Conservation (phyloP, 805 yeast genomes). For the Starmera amethionina region DNA sequence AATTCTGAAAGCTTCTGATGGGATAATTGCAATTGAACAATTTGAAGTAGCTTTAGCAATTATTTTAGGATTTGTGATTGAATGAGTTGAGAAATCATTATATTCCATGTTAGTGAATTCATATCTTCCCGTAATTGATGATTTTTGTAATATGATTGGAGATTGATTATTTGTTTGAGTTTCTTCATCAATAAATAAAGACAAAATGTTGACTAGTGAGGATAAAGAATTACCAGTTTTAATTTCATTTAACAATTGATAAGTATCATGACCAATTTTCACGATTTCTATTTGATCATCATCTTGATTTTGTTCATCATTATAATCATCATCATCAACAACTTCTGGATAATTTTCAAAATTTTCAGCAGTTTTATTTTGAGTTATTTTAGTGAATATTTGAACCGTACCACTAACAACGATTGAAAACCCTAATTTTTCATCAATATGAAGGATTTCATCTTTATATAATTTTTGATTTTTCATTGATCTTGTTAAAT, state of each 20-base stretch:
- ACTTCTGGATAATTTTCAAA: slow-evolving; percentile 9
- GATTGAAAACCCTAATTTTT: slow-evolving; percentile 75
- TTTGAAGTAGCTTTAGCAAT: slow-evolving; percentile 67
- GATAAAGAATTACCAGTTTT: slow-evolving; percentile 81
- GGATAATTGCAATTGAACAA: slow-evolving; percentile 88
- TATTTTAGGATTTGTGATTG: slow-evolving; percentile 26
- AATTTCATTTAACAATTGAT: slow-evolving; percentile 70
- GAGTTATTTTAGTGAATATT: slow-evolving; percentile 48
- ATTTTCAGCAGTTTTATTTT: slow-evolving; percentile 10
- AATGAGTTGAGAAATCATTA: not conserved
- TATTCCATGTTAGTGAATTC: slow-evolving; percentile 12
- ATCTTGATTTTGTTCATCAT: slow-evolving; percentile 4
- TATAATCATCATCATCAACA: slow-evolving; percentile 1
- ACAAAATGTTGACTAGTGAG: slow-evolving; percentile 70
- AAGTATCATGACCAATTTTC: slow-evolving; percentile 45
- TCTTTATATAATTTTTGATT: slow-evolving; percentile 74
- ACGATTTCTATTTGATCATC: slow-evolving; percentile 24
- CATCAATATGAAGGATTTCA: slow-evolving; percentile 66
- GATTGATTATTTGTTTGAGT: not conserved
- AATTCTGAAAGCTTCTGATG: slow-evolving; percentile 69
- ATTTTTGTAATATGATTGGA: not conserved
- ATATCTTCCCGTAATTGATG: slow-evolving; percentile 4
- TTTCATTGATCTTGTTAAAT: slow-evolving; percentile 82
- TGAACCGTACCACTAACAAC: slow-evolving; percentile 89
- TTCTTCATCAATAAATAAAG: slow-evolving; percentile 50